Percentiles rank a stretch among this genome's conserved stretches.
Evolutionary conservation across 2,329 filamentous ascomycete species (phyloP).

Genomic region (Septoria petroselini): DNA sequence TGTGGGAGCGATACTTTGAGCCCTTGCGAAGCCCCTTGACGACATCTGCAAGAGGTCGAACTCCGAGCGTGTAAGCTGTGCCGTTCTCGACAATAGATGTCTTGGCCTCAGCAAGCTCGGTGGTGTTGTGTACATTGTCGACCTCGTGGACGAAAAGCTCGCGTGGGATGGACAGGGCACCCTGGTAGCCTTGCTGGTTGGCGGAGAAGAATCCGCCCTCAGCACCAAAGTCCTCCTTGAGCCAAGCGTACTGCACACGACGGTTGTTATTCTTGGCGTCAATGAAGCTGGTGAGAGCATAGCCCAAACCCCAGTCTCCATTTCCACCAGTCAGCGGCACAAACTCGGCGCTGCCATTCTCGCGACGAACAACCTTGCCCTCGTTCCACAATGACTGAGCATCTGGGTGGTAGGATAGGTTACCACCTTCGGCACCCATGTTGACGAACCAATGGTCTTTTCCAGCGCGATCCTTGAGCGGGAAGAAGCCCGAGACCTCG

Average conservation of each 20-base stretch:
- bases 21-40: constrained; percentile 41
- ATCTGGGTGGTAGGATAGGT: constrained; percentile 42
- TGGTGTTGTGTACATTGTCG: constrained; percentile 38
- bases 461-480: constrained; percentile 44
- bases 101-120: constrained; percentile 28
- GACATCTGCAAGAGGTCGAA: constrained; percentile 46
- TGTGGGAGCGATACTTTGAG: constrained; percentile 28
- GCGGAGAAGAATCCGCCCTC: constrained; percentile 41
- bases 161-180: constrained; percentile 44
- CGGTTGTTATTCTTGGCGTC: constrained; percentile 50
- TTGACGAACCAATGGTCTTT: constrained; percentile 46
- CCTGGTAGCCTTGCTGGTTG: constrained; percentile 46
- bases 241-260: constrained; percentile 49
- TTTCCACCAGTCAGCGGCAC: constrained; percentile 45
- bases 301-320: constrained; percentile 46
- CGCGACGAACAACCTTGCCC: constrained; percentile 42
- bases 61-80: constrained; percentile 46
- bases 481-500: constrained; percentile 50
- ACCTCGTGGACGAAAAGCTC: constrained; percentile 49
- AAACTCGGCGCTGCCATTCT: constrained; percentile 47
- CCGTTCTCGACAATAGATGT: constrained; percentile 35
- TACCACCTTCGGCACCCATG: constrained; percentile 44
- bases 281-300: constrained; percentile 48
- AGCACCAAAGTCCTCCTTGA: constrained; percentile 43
- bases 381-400: constrained; percentile 48